Conservation (phyloP, 73 alveolate species). For the Tetrahymena malaccensis region DNA sequence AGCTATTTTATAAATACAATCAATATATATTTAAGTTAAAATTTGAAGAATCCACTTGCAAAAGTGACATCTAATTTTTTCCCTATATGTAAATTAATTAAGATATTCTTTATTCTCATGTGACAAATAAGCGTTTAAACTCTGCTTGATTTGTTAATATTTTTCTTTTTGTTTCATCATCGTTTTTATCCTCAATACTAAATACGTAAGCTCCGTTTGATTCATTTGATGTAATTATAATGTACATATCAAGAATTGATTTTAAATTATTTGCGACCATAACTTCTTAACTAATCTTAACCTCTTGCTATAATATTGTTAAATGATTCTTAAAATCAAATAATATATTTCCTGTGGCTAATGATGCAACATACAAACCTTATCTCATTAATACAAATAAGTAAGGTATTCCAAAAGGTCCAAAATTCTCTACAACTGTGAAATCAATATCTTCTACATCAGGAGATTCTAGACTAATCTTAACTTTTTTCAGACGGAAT, state of each 20-base stretch:
- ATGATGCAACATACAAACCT: not conserved
- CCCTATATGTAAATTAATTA: too few species aligned
- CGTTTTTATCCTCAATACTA: not conserved
- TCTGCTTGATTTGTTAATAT: not conserved
- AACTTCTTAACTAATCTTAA: not conserved
- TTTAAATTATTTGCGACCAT: not conserved
- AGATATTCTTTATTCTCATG: too few species aligned
- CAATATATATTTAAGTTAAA: too few species aligned
- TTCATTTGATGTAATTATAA: not conserved
- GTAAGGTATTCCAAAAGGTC: not conserved
- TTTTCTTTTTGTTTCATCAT: not conserved
- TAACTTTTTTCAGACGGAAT: not conserved
- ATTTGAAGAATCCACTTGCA: too few species aligned
- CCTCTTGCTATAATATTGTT: not conserved
- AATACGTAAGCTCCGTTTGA: not conserved
- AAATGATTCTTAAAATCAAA: not conserved
- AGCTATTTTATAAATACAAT: too few species aligned
- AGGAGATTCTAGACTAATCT: not conserved
- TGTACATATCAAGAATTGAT: not conserved
- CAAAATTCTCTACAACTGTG: not conserved
- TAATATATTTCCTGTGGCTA: not conserved
- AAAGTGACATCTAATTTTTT: too few species aligned
- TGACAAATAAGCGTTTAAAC: not conserved
- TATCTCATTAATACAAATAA: not conserved
- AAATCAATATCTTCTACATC: not conserved